These are phyloP conservation scores for Xylaria sp. DNA, from an alignment of 2,329 filamentous ascomycete species.

Conservation along the genomic window DNA sequence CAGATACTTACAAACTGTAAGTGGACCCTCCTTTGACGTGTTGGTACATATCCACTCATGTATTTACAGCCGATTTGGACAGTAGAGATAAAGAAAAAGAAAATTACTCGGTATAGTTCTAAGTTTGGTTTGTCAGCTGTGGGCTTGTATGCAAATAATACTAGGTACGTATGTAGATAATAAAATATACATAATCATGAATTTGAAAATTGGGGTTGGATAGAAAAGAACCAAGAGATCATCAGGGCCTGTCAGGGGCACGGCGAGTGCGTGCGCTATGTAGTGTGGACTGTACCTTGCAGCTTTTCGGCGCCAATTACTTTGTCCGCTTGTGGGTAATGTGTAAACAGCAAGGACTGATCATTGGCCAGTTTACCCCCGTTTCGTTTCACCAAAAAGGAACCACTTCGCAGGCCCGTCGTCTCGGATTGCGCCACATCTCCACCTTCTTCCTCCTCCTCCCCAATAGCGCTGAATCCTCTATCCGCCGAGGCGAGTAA, in stretches of 20 bases:
- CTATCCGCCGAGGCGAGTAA: too few relatives aligned
- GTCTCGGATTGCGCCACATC: constrained; percentile 34
- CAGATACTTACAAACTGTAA: background rate
- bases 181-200: constrained; percentile 3
- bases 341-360: background rate
- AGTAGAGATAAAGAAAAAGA: too few relatives aligned
- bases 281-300: constrained; percentile 29
- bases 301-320: constrained; percentile 29
- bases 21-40: too few relatives aligned
- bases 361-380: constrained; percentile 21
- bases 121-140: background rate
- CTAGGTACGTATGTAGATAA: too few relatives aligned
- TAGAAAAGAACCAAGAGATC: background rate
- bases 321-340: background rate
- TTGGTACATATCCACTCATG: too few relatives aligned
- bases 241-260: constrained; percentile 8
- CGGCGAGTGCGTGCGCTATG: constrained; percentile 5
- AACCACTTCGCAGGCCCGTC: constrained; percentile 3
- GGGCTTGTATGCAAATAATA: background rate
- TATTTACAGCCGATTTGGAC: too few relatives aligned
- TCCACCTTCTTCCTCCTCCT: constrained; percentile 13
- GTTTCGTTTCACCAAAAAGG: constrained; percentile 30
- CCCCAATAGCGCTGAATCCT: background rate
- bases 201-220: constrained; percentile 1
- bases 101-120: background rate